Evolutionary conservation across 768 basidiomycete genomes (phyloP).

Genomic region (Russula abietina): DNA sequence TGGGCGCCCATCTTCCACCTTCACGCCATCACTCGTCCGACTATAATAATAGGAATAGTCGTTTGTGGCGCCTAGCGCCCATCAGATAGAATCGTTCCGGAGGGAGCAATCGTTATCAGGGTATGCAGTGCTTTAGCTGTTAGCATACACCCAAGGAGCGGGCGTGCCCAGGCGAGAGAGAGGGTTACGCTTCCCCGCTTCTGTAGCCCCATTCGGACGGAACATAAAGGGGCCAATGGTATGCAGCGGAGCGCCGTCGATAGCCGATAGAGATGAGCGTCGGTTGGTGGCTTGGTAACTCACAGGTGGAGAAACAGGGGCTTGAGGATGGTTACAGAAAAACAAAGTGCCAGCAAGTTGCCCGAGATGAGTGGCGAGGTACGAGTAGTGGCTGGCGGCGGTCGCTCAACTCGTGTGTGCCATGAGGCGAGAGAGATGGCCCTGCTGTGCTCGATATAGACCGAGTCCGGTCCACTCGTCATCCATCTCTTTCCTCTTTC

Average conservation of each 20-base stretch:
- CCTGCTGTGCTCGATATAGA: conserved; percentile 13
- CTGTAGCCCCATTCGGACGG: conserved; percentile 1
- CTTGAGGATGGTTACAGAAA: neutral
- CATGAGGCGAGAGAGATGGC: conserved; percentile 14
- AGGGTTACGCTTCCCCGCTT: conserved; percentile 6
- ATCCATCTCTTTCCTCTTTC: conserved; percentile 6
- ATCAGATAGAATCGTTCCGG: conserved; percentile 12
- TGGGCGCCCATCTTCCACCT: neutral
- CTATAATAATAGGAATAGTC: neutral
- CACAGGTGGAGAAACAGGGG: conserved; percentile 5
- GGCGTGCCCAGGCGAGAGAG: conserved; percentile 2
- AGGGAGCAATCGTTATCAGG: conserved; percentile 15
- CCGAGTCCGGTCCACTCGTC: conserved; percentile 12
- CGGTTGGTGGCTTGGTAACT: neutral
- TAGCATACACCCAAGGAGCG: neutral
- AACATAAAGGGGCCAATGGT: conserved; percentile 12
- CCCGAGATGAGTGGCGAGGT: neutral
- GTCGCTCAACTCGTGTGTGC: conserved; percentile 15
- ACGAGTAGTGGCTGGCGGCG: neutral
- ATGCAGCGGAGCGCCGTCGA: conserved; percentile 7
- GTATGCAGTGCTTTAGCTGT: conserved; percentile 2
- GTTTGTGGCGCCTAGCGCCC: conserved; percentile 15
- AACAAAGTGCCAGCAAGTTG: neutral
- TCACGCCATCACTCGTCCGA: conserved; percentile 11
- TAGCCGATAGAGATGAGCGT: neutral